Percentiles rank a stretch among this genome's conserved stretches.
Conservation (phyloP, 2,329 filamentous ascomycete genomes). For the Sporothrix euskadiensis region DNA sequence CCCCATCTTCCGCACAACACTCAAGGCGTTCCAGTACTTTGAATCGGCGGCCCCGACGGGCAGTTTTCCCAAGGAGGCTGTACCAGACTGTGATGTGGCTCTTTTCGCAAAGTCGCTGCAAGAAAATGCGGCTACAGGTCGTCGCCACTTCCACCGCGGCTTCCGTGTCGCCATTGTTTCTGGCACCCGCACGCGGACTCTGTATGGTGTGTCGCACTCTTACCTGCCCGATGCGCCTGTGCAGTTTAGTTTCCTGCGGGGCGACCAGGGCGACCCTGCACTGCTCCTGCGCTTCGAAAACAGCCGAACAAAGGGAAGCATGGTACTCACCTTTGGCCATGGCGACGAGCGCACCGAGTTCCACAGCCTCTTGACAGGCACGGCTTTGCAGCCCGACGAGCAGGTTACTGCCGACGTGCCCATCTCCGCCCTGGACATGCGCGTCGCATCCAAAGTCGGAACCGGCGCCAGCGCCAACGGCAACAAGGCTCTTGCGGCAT, state of each 20-base stretch:
- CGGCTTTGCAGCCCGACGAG: conserved; percentile 67
- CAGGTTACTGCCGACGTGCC: conserved; percentile 69
- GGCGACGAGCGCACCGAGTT: conserved; percentile 69
- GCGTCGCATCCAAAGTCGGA: conserved; percentile 45
- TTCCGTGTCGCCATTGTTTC: conserved; percentile 79
- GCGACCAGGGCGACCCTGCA: conserved; percentile 68
- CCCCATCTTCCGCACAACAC: conserved; percentile 65
- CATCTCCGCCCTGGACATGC: conserved; percentile 56
- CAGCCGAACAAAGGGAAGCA: conserved; percentile 64
- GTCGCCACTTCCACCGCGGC: conserved; percentile 72
- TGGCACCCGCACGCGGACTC: conserved; percentile 71
- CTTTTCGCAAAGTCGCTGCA: conserved; percentile 72
- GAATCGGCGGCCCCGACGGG: conserved; percentile 69
- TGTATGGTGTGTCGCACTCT: conserved; percentile 73
- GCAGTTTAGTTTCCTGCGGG: conserved; percentile 74
- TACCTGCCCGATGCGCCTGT: conserved; percentile 67
- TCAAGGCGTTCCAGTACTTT: conserved; percentile 78
- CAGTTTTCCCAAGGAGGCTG: conserved; percentile 73
- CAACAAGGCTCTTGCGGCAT: conserved; percentile 50
- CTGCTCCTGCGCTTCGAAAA: conserved; percentile 71
- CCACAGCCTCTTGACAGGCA: conserved; percentile 72
- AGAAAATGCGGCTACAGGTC: conserved; percentile 70
- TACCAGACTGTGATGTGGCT: conserved; percentile 69
- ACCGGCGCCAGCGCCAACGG: conserved; percentile 53
- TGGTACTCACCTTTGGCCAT: conserved; percentile 76